Evolutionary conservation across 768 basidiomycete genomes (phyloP).

Genomic region (Lactarius sanguifluus): DNA sequence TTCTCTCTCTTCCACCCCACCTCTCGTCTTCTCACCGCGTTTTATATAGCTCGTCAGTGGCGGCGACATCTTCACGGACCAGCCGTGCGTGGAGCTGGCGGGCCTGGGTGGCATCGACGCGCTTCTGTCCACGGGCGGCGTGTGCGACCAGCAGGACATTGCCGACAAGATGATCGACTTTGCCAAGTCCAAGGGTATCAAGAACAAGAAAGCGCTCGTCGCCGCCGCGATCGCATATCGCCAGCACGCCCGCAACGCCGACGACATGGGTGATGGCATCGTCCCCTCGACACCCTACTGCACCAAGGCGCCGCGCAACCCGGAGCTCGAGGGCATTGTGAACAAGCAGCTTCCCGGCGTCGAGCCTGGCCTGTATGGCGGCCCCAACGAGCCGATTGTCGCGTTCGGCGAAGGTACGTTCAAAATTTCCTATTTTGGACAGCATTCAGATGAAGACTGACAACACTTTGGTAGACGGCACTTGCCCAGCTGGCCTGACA

Average conservation of each 20-base stretch:
- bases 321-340: constrained; percentile 48
- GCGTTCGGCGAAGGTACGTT: constrained; percentile 48
- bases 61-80: constrained; percentile 42
- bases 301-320: constrained; percentile 51
- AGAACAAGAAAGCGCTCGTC: constrained; percentile 43
- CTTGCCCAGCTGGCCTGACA: constrained; percentile 46
- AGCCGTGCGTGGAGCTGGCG: constrained; percentile 45
- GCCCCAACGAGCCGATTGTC: constrained; percentile 46
- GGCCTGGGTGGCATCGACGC: constrained; percentile 45
- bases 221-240: constrained; percentile 45
- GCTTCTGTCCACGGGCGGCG: constrained; percentile 45
- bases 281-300: constrained; percentile 53
- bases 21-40: too few relatives aligned
- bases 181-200: constrained; percentile 45
- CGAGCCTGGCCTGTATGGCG: constrained; percentile 53
- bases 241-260: constrained; percentile 44
- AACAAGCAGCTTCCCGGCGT: constrained; percentile 56
- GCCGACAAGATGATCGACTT: constrained; percentile 54
- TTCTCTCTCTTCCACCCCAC: not conserved
- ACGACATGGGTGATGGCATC: constrained; percentile 42
- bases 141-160: constrained; percentile 50
- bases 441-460: not conserved
- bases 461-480: constrained; percentile 37
- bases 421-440: not conserved
- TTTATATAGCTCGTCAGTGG: constrained; percentile 36